Evolutionary conservation across 257 asterid species (phyloP).

Genomic region (Lantana camara): DNA sequence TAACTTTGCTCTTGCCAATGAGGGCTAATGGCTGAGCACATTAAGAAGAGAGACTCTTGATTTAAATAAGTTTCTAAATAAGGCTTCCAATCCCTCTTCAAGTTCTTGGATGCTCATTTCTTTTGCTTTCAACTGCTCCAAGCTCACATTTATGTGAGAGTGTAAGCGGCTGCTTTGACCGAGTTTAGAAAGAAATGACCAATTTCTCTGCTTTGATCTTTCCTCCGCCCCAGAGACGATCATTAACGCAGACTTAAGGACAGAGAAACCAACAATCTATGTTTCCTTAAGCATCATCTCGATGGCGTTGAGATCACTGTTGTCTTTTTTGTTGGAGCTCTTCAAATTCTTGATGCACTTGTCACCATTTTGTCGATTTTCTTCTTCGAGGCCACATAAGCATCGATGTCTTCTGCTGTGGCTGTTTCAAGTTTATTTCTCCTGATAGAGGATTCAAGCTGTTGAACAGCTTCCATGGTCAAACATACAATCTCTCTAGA

Average conservation of each 20-base stretch:
- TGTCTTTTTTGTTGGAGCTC: conserved; percentile 18
- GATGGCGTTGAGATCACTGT: conserved; percentile 1
- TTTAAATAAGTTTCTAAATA: conserved; percentile 33
- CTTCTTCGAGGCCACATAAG: conserved; percentile 32
- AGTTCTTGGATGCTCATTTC: conserved; percentile 33
- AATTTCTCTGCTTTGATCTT: conserved; percentile 28
- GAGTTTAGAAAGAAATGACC: conserved; percentile 39
- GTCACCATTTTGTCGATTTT: conserved; percentile 24
- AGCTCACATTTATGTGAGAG: neutral
- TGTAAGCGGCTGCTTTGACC: conserved; percentile 15
- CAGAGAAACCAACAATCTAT: conserved; percentile 24
- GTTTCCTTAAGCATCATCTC: conserved; percentile 27
- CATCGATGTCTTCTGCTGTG: conserved; percentile 18
- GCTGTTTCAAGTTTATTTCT: conserved; percentile 10
- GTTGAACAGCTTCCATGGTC: conserved; percentile 35
- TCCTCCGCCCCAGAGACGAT: conserved; percentile 33
- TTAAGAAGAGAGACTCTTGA: conserved; percentile 42
- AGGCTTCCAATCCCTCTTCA: conserved; percentile 32
- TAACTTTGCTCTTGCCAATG: neutral
- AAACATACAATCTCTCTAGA: conserved; percentile 1
- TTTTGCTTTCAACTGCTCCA: conserved; percentile 32
- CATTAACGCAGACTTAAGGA: conserved; percentile 28
- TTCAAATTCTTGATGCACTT: conserved; percentile 33
- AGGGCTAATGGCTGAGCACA: conserved; percentile 33
- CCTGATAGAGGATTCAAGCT: conserved; percentile 23